Evolutionary conservation across 2,329 filamentous ascomycete species (phyloP), one percentile per base, ranked within the genome.

Genomic region (Dactylellina leptospora): DNA sequence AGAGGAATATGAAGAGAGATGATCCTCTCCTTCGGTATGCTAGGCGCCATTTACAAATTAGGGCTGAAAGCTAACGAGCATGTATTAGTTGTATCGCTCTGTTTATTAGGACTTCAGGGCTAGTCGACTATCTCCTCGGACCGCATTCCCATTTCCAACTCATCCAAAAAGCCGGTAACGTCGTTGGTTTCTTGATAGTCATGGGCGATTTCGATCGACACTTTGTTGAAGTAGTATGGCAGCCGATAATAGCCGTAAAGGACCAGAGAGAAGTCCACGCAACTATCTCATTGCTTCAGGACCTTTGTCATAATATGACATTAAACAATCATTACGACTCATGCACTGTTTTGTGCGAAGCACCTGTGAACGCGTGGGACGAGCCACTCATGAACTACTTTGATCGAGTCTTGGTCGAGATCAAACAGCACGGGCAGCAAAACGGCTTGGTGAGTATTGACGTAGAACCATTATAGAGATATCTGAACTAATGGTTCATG

Each of bases 141-240:
- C 88, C 93, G 11, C 92, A 92, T 62, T 97, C 93, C 28, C 95
- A 97, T 77, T 92, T 93, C 0, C 92, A 96, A 77, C 87, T 97
- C 58, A 95, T 96, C 18, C 84, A 85, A 33, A 87, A 92, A 75
- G 91, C 91, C 77, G 84, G 85, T 40, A 96, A 96, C 74, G 90
- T 97, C 58, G 83, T 97, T 50, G 91, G 91, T 0, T 97, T 97
- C 77, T 83, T 97, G 55, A 85, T 92, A 20, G 90, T 95, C 11
- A 95, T 91, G 0, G 84, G 84, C 59, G 88, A 87, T 11, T 96
- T 93, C 79, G 86, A 85, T 0, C 80, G 87, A 30, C 80, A 84
- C 18, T 89, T 96, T 77, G 90, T 90, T 0, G 90, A 96, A 77
- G 84, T 86, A 13, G 86, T 97, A 73, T 97, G 93, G 93, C 86